These are phyloP conservation scores for Leishmania braziliensis DNA, from an alignment of 208 protist genomes.

Conservation along the genomic window DNA sequence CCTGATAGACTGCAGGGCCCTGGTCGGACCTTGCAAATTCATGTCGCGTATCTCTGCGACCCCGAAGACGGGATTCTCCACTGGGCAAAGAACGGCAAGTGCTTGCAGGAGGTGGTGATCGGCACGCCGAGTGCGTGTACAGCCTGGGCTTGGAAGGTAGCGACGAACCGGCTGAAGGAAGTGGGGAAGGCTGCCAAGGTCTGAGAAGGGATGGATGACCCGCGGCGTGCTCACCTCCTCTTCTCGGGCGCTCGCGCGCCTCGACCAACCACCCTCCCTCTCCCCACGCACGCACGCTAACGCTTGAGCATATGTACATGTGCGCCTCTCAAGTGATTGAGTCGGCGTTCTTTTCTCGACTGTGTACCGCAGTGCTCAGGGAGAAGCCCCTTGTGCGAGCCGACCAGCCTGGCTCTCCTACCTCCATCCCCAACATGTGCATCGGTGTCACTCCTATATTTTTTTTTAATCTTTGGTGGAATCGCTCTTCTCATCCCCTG, in stretches of 20 bases:
- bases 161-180: constrained; percentile 23
- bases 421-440: background rate
- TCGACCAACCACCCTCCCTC: background rate
- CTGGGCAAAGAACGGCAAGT: constrained; percentile 71
- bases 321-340: background rate
- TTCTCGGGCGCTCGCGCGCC: background rate
- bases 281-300: background rate
- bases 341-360: background rate
- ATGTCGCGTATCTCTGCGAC: constrained; percentile 49
- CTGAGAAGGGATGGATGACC: background rate
- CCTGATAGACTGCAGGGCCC: background rate
- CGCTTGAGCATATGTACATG: background rate
- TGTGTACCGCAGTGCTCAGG: background rate
- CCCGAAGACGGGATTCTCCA: constrained; percentile 49
- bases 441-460: background rate
- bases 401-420: background rate
- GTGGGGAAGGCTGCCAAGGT: background rate
- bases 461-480: background rate
- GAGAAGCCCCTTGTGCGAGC: background rate
- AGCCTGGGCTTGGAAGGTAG: constrained; percentile 43
- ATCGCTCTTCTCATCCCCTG: background rate
- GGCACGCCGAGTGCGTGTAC: constrained; percentile 81
- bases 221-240: background rate
- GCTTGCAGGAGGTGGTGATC: constrained; percentile 69
- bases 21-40: background rate